phyloP scores from a whole-genome alignment of 83 land plant species.

The Picea abies region DNA sequence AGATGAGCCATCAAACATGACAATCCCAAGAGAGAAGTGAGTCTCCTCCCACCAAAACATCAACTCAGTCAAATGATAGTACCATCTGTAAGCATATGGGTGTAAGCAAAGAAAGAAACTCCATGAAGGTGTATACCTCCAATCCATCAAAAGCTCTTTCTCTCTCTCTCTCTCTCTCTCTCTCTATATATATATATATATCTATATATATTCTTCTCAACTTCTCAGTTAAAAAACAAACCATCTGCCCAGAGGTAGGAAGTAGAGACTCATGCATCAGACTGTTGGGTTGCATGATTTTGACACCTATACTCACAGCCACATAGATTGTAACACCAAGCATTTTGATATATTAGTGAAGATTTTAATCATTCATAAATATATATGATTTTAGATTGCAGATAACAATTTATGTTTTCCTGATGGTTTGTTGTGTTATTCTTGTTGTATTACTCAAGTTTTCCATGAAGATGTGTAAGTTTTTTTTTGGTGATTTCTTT shows the following conservation, averaged over 20 bases:
- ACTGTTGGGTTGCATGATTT: neutral
- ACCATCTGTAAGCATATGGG: neutral
- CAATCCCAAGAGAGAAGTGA: no score
- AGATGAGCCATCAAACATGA: no score
- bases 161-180: no score
- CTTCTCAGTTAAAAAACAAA: no score
- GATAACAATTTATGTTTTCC: neutral
- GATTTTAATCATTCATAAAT: neutral
- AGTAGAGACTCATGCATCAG: neutral
- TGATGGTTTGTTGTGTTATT: neutral
- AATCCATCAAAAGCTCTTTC: neutral
- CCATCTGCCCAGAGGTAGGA: neutral
- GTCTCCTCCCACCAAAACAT: no score
- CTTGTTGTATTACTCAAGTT: neutral
- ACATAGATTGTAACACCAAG: neutral
- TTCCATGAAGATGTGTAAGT: neutral
- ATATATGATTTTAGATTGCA: neutral
- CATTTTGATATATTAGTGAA: neutral
- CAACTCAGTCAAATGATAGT: no score
- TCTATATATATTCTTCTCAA: no score
- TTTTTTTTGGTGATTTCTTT: slow-evolving; percentile 1
- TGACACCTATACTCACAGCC: no score
- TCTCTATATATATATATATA: no score
- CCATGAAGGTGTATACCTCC: neutral
- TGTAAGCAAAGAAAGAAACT: neutral